Evolutionary conservation across 164 flowering plant genomes (phyloP).

Genomic region (Annona cherimola): DNA sequence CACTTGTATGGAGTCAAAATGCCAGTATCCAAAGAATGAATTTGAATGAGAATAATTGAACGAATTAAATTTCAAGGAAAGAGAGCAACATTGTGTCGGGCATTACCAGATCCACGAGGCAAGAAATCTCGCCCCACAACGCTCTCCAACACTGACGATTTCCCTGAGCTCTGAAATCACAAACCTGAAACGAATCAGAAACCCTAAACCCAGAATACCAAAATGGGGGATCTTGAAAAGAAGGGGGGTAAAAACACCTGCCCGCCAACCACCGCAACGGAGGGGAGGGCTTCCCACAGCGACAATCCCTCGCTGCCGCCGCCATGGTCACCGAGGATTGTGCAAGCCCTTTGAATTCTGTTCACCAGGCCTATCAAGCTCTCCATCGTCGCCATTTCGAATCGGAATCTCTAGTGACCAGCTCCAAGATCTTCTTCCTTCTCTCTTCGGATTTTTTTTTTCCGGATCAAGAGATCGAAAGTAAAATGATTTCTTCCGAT

Average conservation of each 20-base stretch:
- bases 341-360: slow-evolving; percentile 89
- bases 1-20: background rate
- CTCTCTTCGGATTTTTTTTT: background rate
- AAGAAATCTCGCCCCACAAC: slow-evolving; percentile 95
- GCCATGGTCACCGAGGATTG: slow-evolving; percentile 93
- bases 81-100: slow-evolving; percentile 1
- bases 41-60: background rate
- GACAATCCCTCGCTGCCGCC: slow-evolving; percentile 98
- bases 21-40: background rate
- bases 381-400: slow-evolving; percentile 81
- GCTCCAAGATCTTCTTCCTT: background rate
- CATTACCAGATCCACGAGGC: slow-evolving; percentile 97
- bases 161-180: slow-evolving; percentile 78
- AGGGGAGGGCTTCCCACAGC: slow-evolving; percentile 99
- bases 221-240: background rate
- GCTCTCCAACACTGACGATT: slow-evolving; percentile 96
- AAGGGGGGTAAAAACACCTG: slow-evolving; percentile 40
- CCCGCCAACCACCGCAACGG: slow-evolving; percentile 98
- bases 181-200: slow-evolving; percentile 6
- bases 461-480: background rate
- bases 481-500: background rate
- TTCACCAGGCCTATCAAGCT: slow-evolving; percentile 94
- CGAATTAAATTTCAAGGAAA: background rate
- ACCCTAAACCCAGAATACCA: background rate
- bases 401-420: slow-evolving; percentile 4